These are phyloP conservation scores for Fusarium sp. DNA, from an alignment of 2,329 filamentous ascomycete genomes.

Conservation along the genomic window DNA sequence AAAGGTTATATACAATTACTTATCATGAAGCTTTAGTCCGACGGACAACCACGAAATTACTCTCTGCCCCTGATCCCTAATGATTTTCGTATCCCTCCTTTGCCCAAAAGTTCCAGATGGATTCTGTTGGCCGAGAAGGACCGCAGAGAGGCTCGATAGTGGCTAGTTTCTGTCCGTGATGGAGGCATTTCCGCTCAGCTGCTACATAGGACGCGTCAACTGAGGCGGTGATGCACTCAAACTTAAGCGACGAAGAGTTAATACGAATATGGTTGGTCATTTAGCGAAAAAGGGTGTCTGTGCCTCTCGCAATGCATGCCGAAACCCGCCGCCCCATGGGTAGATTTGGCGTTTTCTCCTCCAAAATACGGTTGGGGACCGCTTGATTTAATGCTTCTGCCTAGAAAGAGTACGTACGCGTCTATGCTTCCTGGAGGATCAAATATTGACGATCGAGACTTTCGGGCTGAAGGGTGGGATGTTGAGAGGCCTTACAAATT, in stretches of 20 bases:
- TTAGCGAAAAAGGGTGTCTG: neutral
- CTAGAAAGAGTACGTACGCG: neutral
- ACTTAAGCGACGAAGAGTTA: neutral
- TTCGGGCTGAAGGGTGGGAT: neutral
- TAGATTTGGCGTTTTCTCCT: neutral
- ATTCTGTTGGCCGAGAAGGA: neutral
- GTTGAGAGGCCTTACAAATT: neutral
- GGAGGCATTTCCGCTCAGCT: neutral
- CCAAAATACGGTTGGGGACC: neutral
- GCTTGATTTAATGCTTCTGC: neutral
- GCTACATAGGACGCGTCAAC: neutral
- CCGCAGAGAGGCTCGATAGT: neutral
- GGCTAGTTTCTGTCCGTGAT: neutral
- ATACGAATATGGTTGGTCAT: neutral
- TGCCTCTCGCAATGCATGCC: neutral
- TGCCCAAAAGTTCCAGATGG: neutral
- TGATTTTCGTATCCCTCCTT: neutral
- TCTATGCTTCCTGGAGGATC: neutral
- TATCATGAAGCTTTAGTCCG: neutral
- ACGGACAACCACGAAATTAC: neutral
- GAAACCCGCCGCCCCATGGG: neutral
- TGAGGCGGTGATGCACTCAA: neutral
- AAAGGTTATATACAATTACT: neutral
- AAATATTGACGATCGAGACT: neutral
- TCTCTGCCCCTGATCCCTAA: neutral